Base-by-base conservation (phyloP, 306 rosid species). In the Astragalus glycyphyllos region DNA sequence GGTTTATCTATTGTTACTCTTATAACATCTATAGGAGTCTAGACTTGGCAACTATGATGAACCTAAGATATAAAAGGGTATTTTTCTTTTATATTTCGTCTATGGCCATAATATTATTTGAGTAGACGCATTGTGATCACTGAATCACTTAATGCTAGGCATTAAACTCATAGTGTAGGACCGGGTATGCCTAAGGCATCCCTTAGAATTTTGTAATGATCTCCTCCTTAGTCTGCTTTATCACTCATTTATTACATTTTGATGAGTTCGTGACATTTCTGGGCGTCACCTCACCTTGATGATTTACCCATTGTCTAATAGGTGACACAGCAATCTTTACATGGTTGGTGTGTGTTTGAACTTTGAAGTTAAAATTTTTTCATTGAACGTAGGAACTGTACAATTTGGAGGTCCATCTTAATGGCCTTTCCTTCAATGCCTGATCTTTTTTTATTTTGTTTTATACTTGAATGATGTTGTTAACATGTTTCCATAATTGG, bases 91-190 rank as follows among this genome's bases (percentile, higher is more conserved):
- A 42, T 49, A 35, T 72, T 12, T 8, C 38, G 37, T 78, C 31
- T 32, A 47, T 48, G 49, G 41, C 56, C 55, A 26, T 47, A 15
- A 65, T 78, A 65, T 72, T 64, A 38, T n/a, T n/a, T 48, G n/a
- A 65, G 55, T 46, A 15, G 40, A 77, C 51, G 8, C 37, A 56
- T 75, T 34, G 34, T 57, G 32, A n/a, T 45, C 9, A 41, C 58
- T 41, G 58, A 51, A 51, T 62, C 14, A 41, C n/a, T 15, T 16
- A 61, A 42, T 42, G 60, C 67, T 54, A 44, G 15, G 64, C 42
- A 38, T 55, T 54, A 26, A 65, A 57, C 7, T 47, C 58, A 13
- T 69, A 41, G n/a, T n/a, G 35, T 68, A n/a, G n/a, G 77, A 55
- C 11, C 54, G 37, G 50, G 50, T 15, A 51, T 41, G 65, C 63